Evolutionary conservation across 495 filamentous ascomycete genomes (phyloP).

Genomic region (Clavariopsis aquatica): DNA sequence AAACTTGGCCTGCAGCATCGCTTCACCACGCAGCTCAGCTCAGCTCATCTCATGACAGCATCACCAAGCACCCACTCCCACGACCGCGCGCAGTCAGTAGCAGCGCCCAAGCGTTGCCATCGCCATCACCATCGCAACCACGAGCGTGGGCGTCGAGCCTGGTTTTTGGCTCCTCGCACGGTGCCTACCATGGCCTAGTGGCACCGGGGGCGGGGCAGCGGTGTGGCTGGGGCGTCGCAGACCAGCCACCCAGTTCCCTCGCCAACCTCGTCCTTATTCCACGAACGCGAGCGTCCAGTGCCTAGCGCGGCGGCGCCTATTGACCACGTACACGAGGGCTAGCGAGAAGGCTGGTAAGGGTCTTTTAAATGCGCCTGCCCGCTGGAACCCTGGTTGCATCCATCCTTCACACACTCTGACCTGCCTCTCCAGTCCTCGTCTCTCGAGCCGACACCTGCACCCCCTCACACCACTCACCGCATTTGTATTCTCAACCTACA

Average conservation of each 20-base stretch:
- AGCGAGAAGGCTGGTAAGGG: conserved; percentile 31
- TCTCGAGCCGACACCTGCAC: neutral
- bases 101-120: neutral
- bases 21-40: neutral
- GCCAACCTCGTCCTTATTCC: conserved; percentile 36
- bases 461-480: neutral
- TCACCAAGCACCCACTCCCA: neutral
- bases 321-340: conserved; percentile 18
- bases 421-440: neutral
- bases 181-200: neutral
- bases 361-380: conserved; percentile 33
- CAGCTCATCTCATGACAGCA: neutral
- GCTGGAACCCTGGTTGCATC: conserved; percentile 1
- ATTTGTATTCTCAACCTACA: neutral
- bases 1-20: neutral
- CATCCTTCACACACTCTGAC: neutral
- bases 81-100: neutral
- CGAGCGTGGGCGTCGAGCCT: neutral
- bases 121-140: neutral
- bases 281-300: conserved; percentile 27
- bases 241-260: conserved; percentile 26
- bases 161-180: neutral
- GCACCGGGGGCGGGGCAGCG: neutral
- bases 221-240: conserved; percentile 16
- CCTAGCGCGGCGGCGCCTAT: conserved; percentile 24